A percentile compares a stretch with the other conserved stretches of the same genome.
Evolutionary conservation across 2,329 filamentous ascomycete species (phyloP).

Genomic region (Penicillium oxalicum): DNA sequence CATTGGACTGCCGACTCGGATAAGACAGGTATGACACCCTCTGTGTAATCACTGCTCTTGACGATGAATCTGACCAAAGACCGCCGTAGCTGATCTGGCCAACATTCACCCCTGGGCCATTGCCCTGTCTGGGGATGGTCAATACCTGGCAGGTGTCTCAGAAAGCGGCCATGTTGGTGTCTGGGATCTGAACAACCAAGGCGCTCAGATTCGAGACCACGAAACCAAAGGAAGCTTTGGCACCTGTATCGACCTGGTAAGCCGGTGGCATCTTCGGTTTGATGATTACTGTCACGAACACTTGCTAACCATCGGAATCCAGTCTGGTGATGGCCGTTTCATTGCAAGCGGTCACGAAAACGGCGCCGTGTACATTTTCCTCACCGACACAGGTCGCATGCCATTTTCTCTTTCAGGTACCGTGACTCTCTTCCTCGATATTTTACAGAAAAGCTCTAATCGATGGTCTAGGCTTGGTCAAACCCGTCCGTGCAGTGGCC

Average conservation of each 20-base stretch:
- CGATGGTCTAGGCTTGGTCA: slow-evolving; percentile 62
- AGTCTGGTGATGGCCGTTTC: slow-evolving; percentile 69
- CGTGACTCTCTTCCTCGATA: neutral
- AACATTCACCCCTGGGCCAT: slow-evolving; percentile 80
- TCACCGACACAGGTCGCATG: slow-evolving; percentile 80
- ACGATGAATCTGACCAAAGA: slow-evolving; percentile 1
- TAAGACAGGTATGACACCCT: slow-evolving; percentile 34
- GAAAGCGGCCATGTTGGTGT: slow-evolving; percentile 84
- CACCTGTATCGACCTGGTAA: slow-evolving; percentile 72
- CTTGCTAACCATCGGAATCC: neutral
- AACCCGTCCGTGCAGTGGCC: slow-evolving; percentile 74
- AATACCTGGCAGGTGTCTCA: slow-evolving; percentile 78
- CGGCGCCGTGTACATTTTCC: slow-evolving; percentile 88
- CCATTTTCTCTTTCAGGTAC: slow-evolving; percentile 76
- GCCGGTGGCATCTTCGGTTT: slow-evolving; percentile 5
- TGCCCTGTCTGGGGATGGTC: slow-evolving; percentile 75
- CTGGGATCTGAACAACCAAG: slow-evolving; percentile 61
- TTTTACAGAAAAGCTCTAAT: slow-evolving; percentile 13
- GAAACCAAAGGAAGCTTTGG: slow-evolving; percentile 93
- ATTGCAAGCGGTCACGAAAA: slow-evolving; percentile 92
- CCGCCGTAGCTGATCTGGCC: slow-evolving; percentile 10
- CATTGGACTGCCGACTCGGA: slow-evolving; percentile 49
- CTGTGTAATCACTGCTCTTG: too few relatives aligned
- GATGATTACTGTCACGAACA: too few relatives aligned
- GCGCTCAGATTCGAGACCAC: slow-evolving; percentile 68